Evolutionary conservation across 805 yeast species (phyloP), one percentile per base, ranked within the genome.

Genomic region (Candida bentonensis): DNA sequence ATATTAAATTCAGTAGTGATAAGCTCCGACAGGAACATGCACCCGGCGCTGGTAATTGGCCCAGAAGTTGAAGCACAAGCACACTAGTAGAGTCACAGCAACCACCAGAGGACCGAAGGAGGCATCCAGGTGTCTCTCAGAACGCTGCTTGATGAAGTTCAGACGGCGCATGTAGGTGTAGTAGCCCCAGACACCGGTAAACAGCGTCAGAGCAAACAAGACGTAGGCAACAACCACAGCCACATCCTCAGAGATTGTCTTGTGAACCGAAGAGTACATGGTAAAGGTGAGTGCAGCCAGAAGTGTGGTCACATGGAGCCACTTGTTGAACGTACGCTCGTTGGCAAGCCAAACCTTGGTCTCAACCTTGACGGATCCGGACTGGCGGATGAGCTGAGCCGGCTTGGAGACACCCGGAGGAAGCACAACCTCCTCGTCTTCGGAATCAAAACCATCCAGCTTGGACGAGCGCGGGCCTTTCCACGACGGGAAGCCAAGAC

Each of bases 341-440:
- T 92, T 92, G 23, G 98, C 98, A 51, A 92, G 71, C 96, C 97
- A 92, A 13, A 92, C 98, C 59, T 92, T 92, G 23, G 97, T 94
- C 67, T 92, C 98, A 47, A 92, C 88, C 63, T 83, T 87, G 45
- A 87, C 76, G 1, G 96, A 92, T 4, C 96, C 95, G 22, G 88
- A 79, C 60, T 87, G 87, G 57, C 88, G 83, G 54, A 89, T 71
- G 64, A 83, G 75, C 25, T 71, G 67, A 22, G 73, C 76, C 45
- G 98, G 98, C 57, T 81, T 83, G 40, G 70, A 69, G 20, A 89
- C 97, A 15, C 97, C 97, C 2, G 82, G 78, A 11, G 98, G 98
- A 46, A 89, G 68, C 21, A 72, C 78, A 41, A 86, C 72, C 59
- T 88, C 96, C 54, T 80, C 86, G 48, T 83, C 95, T 60, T 87